Evolutionary conservation across 2,329 filamentous ascomycete genomes (phyloP), one percentile per base, ranked within the genome.

Genomic region (Anisogramma anomala): DNA sequence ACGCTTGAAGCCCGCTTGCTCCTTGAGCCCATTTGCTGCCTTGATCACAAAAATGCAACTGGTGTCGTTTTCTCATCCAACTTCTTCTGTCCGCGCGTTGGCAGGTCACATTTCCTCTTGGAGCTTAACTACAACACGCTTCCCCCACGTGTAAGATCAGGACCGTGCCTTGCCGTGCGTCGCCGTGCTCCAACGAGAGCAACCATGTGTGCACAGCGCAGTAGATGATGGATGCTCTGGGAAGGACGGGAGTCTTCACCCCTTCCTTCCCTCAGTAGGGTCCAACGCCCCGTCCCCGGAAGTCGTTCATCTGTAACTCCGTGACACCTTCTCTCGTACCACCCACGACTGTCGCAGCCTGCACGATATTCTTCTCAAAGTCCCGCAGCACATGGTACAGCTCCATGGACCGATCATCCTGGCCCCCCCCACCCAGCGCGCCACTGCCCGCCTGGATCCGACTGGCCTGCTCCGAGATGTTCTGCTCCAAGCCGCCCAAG

Each of bases 301-400:
- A 65, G 11, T 65, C 62, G 14, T 72, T 74, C 28, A 71, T 52
- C 50, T 72, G 70, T 39, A 80, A 56, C 48, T 69, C 69, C 41
- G 77, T 76, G 42, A 79, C 67, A 26, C 71, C 70, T 55, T 82
- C 78, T 46, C 75, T 71, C 4, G 68, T 69, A 34, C 62, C 62
- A 3, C 75, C 77, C 36, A 82, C 68, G 41, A 74, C 69, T 18
- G 69, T 66, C 4, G 78, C 78, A 42, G 80, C 77, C 39, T 73
- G 70, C 42, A 80, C 57, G 41, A 82, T 78, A 42, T 76, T 71
- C 50, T 72, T 67, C 59, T 82, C 77, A 46, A 82, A 79, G 49
- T 82, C 78, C 14, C 71, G 65, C 48, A 82, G 64, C 32, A 78
- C 76, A 10, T 66, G 69, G 13, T 71, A 72, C 33, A 81, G 62